Conservation (phyloP, 2,329 filamentous ascomycete genomes). For the Colletotrichum abscissum region DNA sequence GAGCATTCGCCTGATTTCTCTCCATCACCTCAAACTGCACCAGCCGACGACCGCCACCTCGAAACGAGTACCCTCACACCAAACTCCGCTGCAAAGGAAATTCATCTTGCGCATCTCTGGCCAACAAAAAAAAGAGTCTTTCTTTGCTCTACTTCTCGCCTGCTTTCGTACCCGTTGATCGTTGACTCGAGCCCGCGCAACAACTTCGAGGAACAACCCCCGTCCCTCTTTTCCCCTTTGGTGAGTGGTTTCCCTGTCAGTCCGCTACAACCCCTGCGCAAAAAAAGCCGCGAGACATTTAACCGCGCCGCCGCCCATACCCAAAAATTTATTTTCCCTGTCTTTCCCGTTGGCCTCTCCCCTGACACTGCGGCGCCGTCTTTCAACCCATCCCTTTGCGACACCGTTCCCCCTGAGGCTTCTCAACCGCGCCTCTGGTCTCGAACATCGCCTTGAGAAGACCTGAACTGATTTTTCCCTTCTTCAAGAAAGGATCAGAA, state of each 20-base stretch:
- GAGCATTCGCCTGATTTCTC: slow-evolving; percentile 1
- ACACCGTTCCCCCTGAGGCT: slow-evolving; percentile 28
- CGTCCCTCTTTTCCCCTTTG: slow-evolving; percentile 35
- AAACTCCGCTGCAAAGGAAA: not conserved
- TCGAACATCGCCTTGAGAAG: slow-evolving; percentile 27
- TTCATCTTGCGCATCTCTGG: not conserved
- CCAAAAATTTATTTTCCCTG: slow-evolving; percentile 36
- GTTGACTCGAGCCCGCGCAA: slow-evolving; percentile 21
- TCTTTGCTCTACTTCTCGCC: not conserved
- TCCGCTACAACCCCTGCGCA: slow-evolving; percentile 32
- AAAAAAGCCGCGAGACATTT: slow-evolving; percentile 38
- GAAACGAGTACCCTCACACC: not conserved
- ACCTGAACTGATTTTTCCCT: slow-evolving; percentile 21
- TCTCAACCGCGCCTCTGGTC: slow-evolving; percentile 28
- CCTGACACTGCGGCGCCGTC: slow-evolving; percentile 33
- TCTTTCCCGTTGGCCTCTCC: slow-evolving; percentile 34
- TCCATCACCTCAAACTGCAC: slow-evolving; percentile 24
- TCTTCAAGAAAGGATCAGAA: slow-evolving; percentile 7
- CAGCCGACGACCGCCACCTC: slow-evolving; percentile 26
- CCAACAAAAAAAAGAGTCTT: not conserved
- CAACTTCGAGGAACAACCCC: slow-evolving; percentile 14
- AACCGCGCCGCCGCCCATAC: slow-evolving; percentile 34
- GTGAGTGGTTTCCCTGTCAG: slow-evolving; percentile 35
- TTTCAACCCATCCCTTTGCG: slow-evolving; percentile 35
- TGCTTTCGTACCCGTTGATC: not conserved